Evolutionary conservation across 257 asterid species (phyloP), one percentile per base, ranked within the genome.

Genomic region (Schizonepeta tenuifolia): DNA sequence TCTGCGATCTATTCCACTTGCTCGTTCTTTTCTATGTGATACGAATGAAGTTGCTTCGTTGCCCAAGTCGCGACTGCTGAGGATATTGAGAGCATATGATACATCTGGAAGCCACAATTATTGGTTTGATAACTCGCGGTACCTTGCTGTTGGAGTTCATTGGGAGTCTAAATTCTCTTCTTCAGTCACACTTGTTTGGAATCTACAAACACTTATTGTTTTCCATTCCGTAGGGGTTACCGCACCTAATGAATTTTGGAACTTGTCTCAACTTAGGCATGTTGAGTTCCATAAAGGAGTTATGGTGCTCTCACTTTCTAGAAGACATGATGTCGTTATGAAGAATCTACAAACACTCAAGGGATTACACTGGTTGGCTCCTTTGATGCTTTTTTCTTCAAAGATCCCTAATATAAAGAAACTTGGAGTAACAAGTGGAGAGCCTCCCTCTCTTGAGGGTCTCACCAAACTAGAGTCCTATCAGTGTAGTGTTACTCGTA

Each of bases 191-290:
- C 55, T 36, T 9, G 55, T 56, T 17, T 69, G 74, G 74, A 69
- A 54, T 21, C 41, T 69, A 5, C 74, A 69, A 0, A 36, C 65
- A 40, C n/a, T 69, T 2, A 54, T 38, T 4, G 3, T 40, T 53
- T 2, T 13, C 0, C 4, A 9, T 13, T 12, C 10, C 8, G 1
- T 0, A 44, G n/a, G 2, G 3, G n/a, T 17, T 3, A 15, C 2
- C 5, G 65, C 41, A 54, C 74, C 74, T 0, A 7, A 2, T 8
- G 65, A 54, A 5, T 54, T 69, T 21, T 69, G 74, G 74, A 36
- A 69, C 1, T 54, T 69, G 65, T 40, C 33, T 15, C 72, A 49
- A 2, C 72, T 68, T 21, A 35, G 73, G 73, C 73, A 68, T 68
- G 11, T 68, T 12, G 22, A 33, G 15, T 51, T 46, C 41, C 2